A percentile compares a stretch with the other conserved stretches of the same genome.
phyloP scores from a whole-genome alignment of 2,329 filamentous ascomycete species.

The Xylaria sp. region DNA sequence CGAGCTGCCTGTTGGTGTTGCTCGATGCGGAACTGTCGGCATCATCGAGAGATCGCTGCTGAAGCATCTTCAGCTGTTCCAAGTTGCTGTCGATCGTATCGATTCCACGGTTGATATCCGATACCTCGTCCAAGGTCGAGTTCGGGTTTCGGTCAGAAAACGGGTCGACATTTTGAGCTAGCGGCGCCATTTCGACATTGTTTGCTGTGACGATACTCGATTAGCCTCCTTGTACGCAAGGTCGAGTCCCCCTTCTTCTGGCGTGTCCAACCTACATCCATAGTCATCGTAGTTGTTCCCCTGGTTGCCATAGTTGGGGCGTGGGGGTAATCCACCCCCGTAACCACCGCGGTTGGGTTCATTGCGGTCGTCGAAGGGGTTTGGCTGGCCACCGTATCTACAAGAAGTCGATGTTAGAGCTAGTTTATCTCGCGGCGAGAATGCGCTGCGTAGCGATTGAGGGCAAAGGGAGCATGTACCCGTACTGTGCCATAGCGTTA shows the following conservation, averaged over 20 bases:
- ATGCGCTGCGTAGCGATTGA: conserved; percentile 14
- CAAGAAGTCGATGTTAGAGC: conserved; percentile 40
- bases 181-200: conserved; percentile 74
- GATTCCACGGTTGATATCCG: conserved; percentile 78
- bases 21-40: conserved; percentile 73
- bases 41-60: conserved; percentile 74
- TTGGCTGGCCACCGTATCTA: conserved; percentile 61
- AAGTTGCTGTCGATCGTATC: conserved; percentile 75
- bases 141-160: conserved; percentile 67
- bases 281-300: conserved; percentile 37
- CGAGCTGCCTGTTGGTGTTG: conserved; percentile 71
- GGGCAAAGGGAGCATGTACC: conserved; percentile 50
- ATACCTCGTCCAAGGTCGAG: conserved; percentile 83
- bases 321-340: conserved; percentile 37
- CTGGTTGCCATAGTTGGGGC: conserved; percentile 30
- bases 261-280: conserved; percentile 47
- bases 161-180: conserved; percentile 57
- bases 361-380: conserved; percentile 65
- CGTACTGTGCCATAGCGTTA: conserved; percentile 58
- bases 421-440: conserved; percentile 17
- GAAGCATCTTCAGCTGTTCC: conserved; percentile 71
- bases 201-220: conserved; percentile 42
- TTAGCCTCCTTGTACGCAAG: conserved; percentile 19
- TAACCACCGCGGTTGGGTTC: conserved; percentile 46
- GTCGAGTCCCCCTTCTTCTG: neutral